Base-by-base conservation (phyloP, 768 basidiomycete species). In the Tephrocybe sp. region DNA sequence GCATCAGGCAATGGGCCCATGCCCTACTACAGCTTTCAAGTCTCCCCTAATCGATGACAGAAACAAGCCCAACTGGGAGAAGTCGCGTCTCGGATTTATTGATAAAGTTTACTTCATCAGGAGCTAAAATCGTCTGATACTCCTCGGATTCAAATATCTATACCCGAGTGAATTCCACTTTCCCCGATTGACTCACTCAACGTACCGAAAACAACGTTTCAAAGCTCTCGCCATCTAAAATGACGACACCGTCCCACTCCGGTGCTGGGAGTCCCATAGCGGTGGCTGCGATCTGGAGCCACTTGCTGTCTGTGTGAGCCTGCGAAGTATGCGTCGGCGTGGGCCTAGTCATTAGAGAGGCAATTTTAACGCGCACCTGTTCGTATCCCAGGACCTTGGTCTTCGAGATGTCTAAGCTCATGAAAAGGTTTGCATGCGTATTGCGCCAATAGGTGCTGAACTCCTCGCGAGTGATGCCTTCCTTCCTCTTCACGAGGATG, bases 311-410 rank as follows among this genome's bases (percentile, higher is more conserved):
- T 21, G 55, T 49, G 36, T 63, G 57, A n/a, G 55, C 56, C 63
- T 67, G 15, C 9, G 13, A n/a, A n/a, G n/a, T 34, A 29, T 16
- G 12, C n/a, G n/a, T n/a, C n/a, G n/a, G n/a, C n/a, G n/a, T n/a
- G n/a, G n/a, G n/a, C n/a, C 23, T 4, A 4, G 7, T 2, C 2
- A 45, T 10, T 16, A 30, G 25, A 25, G 33, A 5, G n/a, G n/a
- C n/a, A 24, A 22, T 2, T 13, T 41, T 18, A 25, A 23, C 10
- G 21, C 45, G 39, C 22, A 55, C 54, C 60, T 68, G 69, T 41
- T 70, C 66, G 53, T 68, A 68, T 42, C 63, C 64, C 13, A 67
- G 57, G 43, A 69, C 46, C 38, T 69, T 69, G 31, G 53, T 58
- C 57, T 69, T 64, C 21, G 60, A 65, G 22, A 69, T 59, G 7